These are phyloP conservation scores for Bimuria novae-zelandiae DNA, from an alignment of 2,329 filamentous ascomycete species.

Conservation along the genomic window DNA sequence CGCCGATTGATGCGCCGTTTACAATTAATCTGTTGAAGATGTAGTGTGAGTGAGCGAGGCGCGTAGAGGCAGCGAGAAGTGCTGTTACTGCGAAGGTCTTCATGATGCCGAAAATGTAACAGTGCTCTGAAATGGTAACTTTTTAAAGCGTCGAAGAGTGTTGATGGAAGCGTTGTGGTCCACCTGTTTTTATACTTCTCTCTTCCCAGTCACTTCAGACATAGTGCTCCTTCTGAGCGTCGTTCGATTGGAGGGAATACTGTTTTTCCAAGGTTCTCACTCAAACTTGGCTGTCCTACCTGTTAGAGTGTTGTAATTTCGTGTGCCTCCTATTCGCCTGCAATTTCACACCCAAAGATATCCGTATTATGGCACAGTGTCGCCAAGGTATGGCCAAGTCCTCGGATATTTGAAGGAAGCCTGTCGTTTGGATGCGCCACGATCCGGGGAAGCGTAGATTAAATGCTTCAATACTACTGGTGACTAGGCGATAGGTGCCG, in stretches of 20 bases:
- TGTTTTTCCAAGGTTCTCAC: neutral
- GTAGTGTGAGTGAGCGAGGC: slow-evolving; percentile 39
- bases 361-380: neutral
- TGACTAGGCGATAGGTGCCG: slow-evolving; percentile 2
- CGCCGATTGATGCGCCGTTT: slow-evolving; percentile 35
- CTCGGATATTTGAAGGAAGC: neutral
- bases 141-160: neutral
- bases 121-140: no score
- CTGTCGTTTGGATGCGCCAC: slow-evolving; percentile 1
- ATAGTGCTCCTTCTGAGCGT: no score
- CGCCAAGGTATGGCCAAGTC: slow-evolving; percentile 3
- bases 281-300: neutral
- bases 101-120: slow-evolving; percentile 25
- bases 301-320: neutral
- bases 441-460: slow-evolving; percentile 2
- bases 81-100: slow-evolving; percentile 34
- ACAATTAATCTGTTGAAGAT: slow-evolving; percentile 45
- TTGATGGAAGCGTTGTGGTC: neutral
- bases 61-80: slow-evolving; percentile 27
- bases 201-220: neutral
- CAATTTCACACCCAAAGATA: neutral
- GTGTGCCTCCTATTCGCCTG: neutral
- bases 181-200: neutral
- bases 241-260: slow-evolving; percentile 2
- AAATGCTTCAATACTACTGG: neutral